phyloP scores from a whole-genome alignment of 441 rosid genomes.

The Corymbia calophylla region DNA sequence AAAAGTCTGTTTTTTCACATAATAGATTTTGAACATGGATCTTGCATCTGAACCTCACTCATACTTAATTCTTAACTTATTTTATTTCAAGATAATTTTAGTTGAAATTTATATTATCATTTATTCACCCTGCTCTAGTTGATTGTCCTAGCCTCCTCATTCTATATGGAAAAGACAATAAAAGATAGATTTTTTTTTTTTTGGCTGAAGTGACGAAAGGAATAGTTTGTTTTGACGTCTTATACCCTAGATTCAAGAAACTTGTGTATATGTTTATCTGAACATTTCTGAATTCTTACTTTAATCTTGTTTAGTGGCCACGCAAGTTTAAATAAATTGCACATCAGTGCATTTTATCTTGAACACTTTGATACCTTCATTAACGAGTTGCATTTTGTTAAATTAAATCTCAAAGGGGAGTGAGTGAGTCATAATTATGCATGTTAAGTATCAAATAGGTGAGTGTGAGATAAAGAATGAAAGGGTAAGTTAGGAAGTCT shows the following conservation, averaged over 20 bases:
- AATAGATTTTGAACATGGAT: too few relatives aligned
- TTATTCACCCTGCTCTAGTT: too few relatives aligned
- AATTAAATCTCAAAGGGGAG: not conserved
- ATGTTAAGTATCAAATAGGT: not conserved
- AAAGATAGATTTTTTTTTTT: not conserved
- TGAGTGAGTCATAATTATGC: not conserved
- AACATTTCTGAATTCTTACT: not conserved
- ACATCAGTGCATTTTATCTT: not conserved
- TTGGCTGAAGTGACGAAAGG: not conserved
- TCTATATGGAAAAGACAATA: not conserved
- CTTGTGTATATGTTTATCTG: not conserved
- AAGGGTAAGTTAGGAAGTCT: not conserved
- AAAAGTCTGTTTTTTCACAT: too few relatives aligned
- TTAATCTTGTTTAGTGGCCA: not conserved
- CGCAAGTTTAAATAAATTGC: not conserved
- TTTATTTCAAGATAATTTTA: too few relatives aligned
- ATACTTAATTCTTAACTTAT: too few relatives aligned
- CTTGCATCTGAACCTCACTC: too few relatives aligned
- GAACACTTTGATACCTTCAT: not conserved
- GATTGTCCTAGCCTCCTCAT: too few relatives aligned
- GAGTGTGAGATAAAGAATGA: not conserved
- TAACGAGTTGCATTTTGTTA: not conserved
- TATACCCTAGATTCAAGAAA: not conserved
- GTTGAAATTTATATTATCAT: too few relatives aligned
- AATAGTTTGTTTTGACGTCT: not conserved